Conservation (phyloP, 2,329 filamentous ascomycete species). For the Colletotrichum camelliae region DNA sequence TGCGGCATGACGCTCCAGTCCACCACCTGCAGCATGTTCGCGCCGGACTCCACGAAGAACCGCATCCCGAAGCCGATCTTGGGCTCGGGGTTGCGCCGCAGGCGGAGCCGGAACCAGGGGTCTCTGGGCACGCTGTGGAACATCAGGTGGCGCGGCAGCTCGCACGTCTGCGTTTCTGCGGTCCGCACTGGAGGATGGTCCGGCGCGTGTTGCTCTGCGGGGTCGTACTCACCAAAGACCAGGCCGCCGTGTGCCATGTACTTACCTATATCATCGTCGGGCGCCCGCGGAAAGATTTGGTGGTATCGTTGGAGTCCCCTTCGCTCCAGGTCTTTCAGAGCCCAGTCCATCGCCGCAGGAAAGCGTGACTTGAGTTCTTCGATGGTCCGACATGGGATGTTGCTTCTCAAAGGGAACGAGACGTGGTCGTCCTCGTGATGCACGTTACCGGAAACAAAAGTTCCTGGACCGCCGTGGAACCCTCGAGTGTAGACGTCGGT, state of each 20-base stretch:
- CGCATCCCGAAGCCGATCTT: not conserved
- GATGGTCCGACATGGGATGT: not conserved
- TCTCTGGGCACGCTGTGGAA: constrained; percentile 2
- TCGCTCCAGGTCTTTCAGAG: not conserved
- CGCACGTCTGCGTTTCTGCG: not conserved
- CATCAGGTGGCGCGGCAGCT: not conserved
- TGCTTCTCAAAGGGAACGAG: not conserved
- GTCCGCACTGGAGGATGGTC: not conserved
- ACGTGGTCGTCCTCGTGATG: not conserved
- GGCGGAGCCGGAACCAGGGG: not conserved
- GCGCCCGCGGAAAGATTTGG: not conserved
- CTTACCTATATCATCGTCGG: constrained; percentile 1
- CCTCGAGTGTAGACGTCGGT: constrained; percentile 9
- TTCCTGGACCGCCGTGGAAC: not conserved
- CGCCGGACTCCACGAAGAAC: not conserved
- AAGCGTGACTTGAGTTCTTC: not conserved
- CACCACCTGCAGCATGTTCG: not conserved
- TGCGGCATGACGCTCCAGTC: constrained; percentile 3
- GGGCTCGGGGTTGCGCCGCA: not conserved
- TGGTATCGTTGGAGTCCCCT: not conserved
- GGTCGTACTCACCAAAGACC: not conserved
- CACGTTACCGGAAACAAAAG: not conserved
- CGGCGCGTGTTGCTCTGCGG: not conserved
- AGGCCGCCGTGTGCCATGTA: constrained; percentile 3
- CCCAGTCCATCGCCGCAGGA: not conserved